These are phyloP conservation scores for Galerina sulciceps DNA, from an alignment of 768 basidiomycete species.

Conservation along the genomic window DNA sequence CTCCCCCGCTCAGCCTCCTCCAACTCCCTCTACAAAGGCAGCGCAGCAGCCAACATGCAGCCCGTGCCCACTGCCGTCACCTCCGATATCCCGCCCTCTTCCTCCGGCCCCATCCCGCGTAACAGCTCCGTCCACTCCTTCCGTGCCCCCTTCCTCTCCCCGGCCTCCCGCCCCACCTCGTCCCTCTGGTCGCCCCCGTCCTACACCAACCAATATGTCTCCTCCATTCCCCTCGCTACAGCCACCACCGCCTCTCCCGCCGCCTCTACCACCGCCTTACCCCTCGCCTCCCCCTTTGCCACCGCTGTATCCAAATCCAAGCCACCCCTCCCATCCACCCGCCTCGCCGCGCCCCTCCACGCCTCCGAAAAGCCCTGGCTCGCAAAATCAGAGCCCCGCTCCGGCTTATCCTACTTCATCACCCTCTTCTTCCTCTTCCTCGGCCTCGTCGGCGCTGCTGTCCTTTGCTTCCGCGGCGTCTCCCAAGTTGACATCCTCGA, in stretches of 20 bases:
- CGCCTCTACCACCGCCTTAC: constrained; percentile 30
- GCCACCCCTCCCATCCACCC: constrained; percentile 51
- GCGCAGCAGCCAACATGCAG: constrained; percentile 46
- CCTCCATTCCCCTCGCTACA: constrained; percentile 3
- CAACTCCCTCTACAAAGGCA: constrained; percentile 47
- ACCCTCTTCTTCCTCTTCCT: constrained; percentile 58
- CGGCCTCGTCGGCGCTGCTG: constrained; percentile 55
- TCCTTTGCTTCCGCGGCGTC: constrained; percentile 60
- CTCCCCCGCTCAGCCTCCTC: constrained; percentile 28
- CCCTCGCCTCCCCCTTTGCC: constrained; percentile 15
- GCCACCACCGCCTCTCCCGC: constrained; percentile 20
- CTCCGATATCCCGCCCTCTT: not conserved
- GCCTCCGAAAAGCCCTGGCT: constrained; percentile 68
- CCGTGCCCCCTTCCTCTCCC: constrained; percentile 72
- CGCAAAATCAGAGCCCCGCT: constrained; percentile 37
- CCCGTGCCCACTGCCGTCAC: constrained; percentile 13
- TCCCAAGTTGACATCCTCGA: constrained; percentile 44
- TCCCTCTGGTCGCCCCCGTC: constrained; percentile 66
- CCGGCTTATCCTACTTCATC: constrained; percentile 41
- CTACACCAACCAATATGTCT: constrained; percentile 29
- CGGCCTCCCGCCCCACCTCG: constrained; percentile 66
- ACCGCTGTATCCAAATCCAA: constrained; percentile 27
- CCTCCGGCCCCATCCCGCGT: constrained; percentile 38
- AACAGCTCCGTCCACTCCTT: constrained; percentile 52
- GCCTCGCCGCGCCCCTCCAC: constrained; percentile 54